Percentiles rank a stretch among this genome's conserved stretches.
These are phyloP conservation scores for Candida broadrunensis DNA, from an alignment of 805 yeast species.

Conservation along the genomic window DNA sequence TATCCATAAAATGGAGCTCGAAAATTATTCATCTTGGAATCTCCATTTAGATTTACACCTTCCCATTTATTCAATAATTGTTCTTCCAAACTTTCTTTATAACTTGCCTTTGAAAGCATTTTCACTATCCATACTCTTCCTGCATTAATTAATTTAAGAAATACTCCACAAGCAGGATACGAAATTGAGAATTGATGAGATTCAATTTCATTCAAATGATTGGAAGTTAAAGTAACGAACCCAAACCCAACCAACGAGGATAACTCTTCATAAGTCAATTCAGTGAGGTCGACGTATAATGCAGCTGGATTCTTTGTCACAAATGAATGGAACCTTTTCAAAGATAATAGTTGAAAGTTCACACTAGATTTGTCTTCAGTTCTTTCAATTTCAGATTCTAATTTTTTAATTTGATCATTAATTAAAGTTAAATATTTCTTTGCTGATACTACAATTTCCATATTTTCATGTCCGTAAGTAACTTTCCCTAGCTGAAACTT, in stretches of 20 bases:
- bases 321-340: constrained; percentile 20
- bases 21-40: constrained; percentile 33
- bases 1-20: constrained; percentile 50
- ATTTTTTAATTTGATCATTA: constrained; percentile 5
- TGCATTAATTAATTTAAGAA: constrained; percentile 40
- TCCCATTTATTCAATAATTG: constrained; percentile 45
- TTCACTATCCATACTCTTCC: constrained; percentile 46
- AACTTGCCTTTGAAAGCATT: constrained; percentile 30
- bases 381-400: constrained; percentile 1
- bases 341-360: constrained; percentile 8
- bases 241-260: constrained; percentile 38
- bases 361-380: background rate
- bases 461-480: constrained; percentile 42
- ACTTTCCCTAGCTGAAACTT: constrained; percentile 31
- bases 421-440: constrained; percentile 20
- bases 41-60: constrained; percentile 25
- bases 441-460: constrained; percentile 32
- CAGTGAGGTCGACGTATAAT: constrained; percentile 19
- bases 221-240: constrained; percentile 42
- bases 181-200: constrained; percentile 38
- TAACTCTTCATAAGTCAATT: constrained; percentile 24
- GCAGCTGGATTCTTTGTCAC: constrained; percentile 23
- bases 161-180: constrained; percentile 51
- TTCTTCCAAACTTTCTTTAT: constrained; percentile 43
- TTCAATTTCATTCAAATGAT: constrained; percentile 42